phyloP scores from a whole-genome alignment of 2,329 filamentous ascomycete genomes.

The Metarhizium anisopliae region DNA sequence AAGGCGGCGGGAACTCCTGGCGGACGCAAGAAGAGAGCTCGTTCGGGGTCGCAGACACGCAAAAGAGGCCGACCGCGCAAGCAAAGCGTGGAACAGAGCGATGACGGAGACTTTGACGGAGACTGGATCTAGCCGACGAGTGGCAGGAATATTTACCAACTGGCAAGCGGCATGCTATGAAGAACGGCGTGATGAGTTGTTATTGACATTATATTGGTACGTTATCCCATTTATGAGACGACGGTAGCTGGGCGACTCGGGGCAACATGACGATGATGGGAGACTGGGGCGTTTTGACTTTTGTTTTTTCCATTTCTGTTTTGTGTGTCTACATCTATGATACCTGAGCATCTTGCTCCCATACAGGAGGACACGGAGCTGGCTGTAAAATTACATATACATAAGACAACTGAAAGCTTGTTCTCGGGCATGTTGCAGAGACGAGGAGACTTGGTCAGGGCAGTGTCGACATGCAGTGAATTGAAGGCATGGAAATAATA shows the following conservation, averaged over 20 bases:
- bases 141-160: neutral
- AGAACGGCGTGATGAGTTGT: neutral
- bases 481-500: too few species aligned
- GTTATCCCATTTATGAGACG: neutral
- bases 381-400: neutral
- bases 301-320: neutral
- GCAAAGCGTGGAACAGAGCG: constrained; percentile 29
- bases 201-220: neutral
- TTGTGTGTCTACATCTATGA: neutral
- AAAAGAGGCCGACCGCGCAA: constrained; percentile 44
- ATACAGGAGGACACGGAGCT: neutral
- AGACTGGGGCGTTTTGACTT: neutral
- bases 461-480: too few species aligned
- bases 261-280: neutral
- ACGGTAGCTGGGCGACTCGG: neutral
- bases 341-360: neutral
- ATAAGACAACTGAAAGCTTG: neutral
- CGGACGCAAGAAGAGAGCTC: constrained; percentile 49
- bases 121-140: constrained; percentile 23
- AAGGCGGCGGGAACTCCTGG: constrained; percentile 40
- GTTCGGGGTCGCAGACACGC: constrained; percentile 42
- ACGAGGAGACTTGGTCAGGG: too few species aligned
- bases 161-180: neutral
- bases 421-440: too few species aligned
- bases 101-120: constrained; percentile 26